phyloP scores from a whole-genome alignment of 495 filamentous ascomycete species.

The Neurospora terricola region DNA sequence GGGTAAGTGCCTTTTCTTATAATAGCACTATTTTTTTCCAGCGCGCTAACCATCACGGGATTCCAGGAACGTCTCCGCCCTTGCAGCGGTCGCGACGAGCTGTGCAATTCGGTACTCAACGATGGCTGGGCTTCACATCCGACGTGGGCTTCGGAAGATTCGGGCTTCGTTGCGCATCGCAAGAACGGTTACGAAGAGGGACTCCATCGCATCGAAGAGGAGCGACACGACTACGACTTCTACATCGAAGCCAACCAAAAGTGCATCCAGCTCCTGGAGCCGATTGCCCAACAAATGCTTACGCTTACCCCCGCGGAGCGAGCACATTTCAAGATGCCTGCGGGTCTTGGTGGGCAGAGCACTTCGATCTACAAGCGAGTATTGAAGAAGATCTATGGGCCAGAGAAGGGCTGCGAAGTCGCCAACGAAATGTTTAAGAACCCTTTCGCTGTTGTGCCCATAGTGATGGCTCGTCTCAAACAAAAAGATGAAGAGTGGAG shows the following conservation, averaged over 20 bases:
- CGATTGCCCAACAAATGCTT: slow-evolving; percentile 79
- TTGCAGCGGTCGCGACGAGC: slow-evolving; percentile 87
- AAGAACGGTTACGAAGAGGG: slow-evolving; percentile 93
- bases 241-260: slow-evolving; percentile 90
- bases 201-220: slow-evolving; percentile 92
- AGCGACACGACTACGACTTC: slow-evolving; percentile 97
- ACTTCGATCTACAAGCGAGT: slow-evolving; percentile 93
- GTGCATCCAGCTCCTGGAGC: slow-evolving; percentile 90
- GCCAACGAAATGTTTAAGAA: slow-evolving; percentile 71
- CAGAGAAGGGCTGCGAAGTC: slow-evolving; percentile 70
- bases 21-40: not conserved
- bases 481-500: slow-evolving; percentile 96
- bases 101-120: slow-evolving; percentile 85
- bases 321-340: slow-evolving; percentile 60
- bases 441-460: slow-evolving; percentile 73
- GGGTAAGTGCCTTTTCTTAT: slow-evolving; percentile 34
- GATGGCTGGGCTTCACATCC: slow-evolving; percentile 98
- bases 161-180: slow-evolving; percentile 92
- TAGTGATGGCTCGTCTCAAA: slow-evolving; percentile 79
- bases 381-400: slow-evolving; percentile 96
- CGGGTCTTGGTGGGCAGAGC: slow-evolving; percentile 83
- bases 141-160: slow-evolving; percentile 98
- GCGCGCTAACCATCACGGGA: not conserved
- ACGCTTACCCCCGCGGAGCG: slow-evolving; percentile 63
- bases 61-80: slow-evolving; percentile 64